A percentile compares a stretch with the other conserved stretches of the same genome.
Conservation (phyloP, 2,329 filamentous ascomycete genomes). For the Oidium heveae region DNA sequence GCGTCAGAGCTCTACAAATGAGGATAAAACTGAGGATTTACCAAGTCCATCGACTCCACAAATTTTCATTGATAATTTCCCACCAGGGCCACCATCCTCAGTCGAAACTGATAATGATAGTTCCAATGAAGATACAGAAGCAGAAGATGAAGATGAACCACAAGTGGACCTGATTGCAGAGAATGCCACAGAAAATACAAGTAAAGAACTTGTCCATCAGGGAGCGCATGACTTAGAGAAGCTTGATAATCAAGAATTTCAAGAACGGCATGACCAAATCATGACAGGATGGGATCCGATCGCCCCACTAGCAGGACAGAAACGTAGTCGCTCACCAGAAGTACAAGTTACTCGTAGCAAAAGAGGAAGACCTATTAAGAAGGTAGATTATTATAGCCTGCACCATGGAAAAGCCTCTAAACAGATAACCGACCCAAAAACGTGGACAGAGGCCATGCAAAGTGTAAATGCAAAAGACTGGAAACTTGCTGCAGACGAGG, state of each 20-base stretch:
- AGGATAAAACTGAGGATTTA: too few species aligned
- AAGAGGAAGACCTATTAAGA: neutral
- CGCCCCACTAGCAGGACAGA: neutral
- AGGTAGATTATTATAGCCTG: neutral
- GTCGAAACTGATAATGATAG: neutral
- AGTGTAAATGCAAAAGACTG: neutral
- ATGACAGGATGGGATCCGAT: neutral
- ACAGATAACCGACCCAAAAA: neutral
- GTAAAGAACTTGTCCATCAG: neutral
- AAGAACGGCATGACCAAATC: neutral
- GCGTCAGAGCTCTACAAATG: too few species aligned
- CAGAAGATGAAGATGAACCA: neutral
- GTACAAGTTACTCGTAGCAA: neutral
- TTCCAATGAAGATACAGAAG: neutral
- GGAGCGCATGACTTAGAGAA: neutral
- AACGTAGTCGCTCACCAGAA: neutral
- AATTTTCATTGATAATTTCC: neutral
- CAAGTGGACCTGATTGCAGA: too few species aligned
- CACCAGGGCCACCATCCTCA: neutral
- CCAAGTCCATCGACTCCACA: too few species aligned
- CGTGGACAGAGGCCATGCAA: neutral
- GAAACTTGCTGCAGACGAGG: neutral
- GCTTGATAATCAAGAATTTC: too few species aligned
- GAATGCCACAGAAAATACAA: neutral
- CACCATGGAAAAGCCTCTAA: neutral